A percentile compares a stretch with the other conserved stretches of the same genome.
Conservation (phyloP, 1,284 basidiomycete species). For the Cystobasidium pallidum region DNA sequence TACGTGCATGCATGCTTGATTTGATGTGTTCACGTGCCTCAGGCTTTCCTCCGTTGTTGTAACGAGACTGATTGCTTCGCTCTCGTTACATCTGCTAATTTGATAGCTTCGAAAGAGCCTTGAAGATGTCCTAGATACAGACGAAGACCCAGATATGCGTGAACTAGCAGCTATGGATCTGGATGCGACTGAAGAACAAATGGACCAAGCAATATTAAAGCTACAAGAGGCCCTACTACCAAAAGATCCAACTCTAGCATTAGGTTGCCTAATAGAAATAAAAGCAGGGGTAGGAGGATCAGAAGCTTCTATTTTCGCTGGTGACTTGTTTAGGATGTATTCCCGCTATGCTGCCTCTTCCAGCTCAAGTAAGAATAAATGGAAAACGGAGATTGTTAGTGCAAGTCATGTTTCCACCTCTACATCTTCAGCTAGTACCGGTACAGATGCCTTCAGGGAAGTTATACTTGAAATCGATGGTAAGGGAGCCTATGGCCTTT, state of each 20-base stretch:
- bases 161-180: conserved; percentile 76
- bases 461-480: conserved; percentile 82
- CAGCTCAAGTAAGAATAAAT: conserved; percentile 29
- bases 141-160: conserved; percentile 75
- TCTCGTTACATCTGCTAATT: not conserved
- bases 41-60: not conserved
- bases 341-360: conserved; percentile 65
- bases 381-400: conserved; percentile 41
- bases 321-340: conserved; percentile 83
- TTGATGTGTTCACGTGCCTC: not conserved
- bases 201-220: conserved; percentile 62
- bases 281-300: conserved; percentile 92
- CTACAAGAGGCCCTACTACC: conserved; percentile 76
- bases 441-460: conserved; percentile 60
- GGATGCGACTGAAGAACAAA: conserved; percentile 60
- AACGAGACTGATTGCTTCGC: not conserved
- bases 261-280: conserved; percentile 83
- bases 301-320: conserved; percentile 81
- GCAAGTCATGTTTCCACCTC: conserved; percentile 27
- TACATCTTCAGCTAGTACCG: conserved; percentile 14
- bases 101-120: conserved; percentile 32
- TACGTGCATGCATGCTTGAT: conserved; percentile 26
- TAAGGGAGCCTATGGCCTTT: conserved; percentile 71
- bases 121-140: conserved; percentile 63
- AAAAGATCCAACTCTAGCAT: conserved; percentile 65